Conservation (phyloP, 768 basidiomycete genomes). For the Suillus lakei region DNA sequence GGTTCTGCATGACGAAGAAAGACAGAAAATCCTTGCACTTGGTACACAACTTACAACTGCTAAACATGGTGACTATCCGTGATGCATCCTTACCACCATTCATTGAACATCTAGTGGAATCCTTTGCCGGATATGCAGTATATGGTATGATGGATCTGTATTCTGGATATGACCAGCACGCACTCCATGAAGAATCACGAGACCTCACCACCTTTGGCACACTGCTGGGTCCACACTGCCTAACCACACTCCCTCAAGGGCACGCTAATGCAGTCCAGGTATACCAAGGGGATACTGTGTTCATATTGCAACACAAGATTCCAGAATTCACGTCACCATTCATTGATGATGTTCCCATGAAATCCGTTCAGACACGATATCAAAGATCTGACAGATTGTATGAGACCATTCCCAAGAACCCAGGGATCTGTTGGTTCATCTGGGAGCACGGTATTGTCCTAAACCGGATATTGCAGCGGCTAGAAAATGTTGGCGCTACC, state of each 20-base stretch:
- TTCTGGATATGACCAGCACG: conserved; percentile 42
- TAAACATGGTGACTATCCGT: too few species aligned
- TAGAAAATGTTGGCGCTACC: conserved; percentile 42
- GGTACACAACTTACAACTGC: too few species aligned
- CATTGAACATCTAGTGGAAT: conserved; percentile 33
- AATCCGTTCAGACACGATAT: conserved; percentile 39
- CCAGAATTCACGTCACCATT: conserved; percentile 40
- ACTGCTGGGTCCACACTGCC: conserved; percentile 36
- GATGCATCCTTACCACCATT: conserved; percentile 23
- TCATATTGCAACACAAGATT: conserved; percentile 45
- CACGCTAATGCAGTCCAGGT: conserved; percentile 46
- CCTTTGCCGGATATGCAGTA: conserved; percentile 36
- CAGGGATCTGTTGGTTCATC: conserved; percentile 39
- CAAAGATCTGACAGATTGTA: conserved; percentile 26
- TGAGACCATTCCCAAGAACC: conserved; percentile 43
- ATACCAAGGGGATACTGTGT: conserved; percentile 43
- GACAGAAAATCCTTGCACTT: too few species aligned
- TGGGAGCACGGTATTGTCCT: conserved; percentile 44
- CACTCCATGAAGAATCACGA: conserved; percentile 31
- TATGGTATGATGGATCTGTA: conserved; percentile 40
- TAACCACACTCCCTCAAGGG: conserved; percentile 44
- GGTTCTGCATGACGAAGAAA: too few species aligned
- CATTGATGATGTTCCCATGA: conserved; percentile 44
- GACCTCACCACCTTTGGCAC: conserved; percentile 49
- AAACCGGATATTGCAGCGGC: conserved; percentile 40